phyloP scores from a whole-genome alignment of 176 grass and related monocot genomes.

The Elymus sibiricus region DNA sequence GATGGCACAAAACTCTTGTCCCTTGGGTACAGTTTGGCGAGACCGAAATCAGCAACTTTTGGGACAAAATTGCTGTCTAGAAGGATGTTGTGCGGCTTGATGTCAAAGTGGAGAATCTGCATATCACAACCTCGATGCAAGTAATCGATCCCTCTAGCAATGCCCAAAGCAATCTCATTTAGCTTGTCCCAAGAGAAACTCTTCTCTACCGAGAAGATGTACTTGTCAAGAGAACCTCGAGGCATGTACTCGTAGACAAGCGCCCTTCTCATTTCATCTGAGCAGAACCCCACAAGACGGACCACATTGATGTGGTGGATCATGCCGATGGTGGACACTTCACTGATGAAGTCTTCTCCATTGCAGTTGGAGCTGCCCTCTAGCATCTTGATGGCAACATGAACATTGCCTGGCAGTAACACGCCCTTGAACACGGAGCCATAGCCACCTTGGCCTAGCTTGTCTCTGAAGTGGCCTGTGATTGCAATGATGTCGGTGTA shows the following conservation, averaged over 20 bases:
- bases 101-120: constrained; percentile 72
- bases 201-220: constrained; percentile 31
- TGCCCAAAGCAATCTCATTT: constrained; percentile 38
- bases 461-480: constrained; percentile 47
- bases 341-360: too few species aligned
- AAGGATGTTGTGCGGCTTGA: constrained; percentile 61
- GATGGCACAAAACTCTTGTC: constrained; percentile 24
- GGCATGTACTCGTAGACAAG: constrained; percentile 61
- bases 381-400: constrained; percentile 38
- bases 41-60: constrained; percentile 53
- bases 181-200: constrained; percentile 36
- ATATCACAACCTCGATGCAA: constrained; percentile 49
- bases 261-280: constrained; percentile 38
- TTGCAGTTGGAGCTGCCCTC: too few species aligned
- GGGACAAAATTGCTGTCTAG: constrained; percentile 34
- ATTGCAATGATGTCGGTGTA: constrained; percentile 54
- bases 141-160: constrained; percentile 54
- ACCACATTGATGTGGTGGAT: too few species aligned
- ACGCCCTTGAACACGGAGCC: constrained; percentile 40
- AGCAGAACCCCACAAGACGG: constrained; percentile 11
- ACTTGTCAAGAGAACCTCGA: constrained; percentile 54
- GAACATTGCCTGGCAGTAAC: neutral
- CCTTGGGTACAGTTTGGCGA: constrained; percentile 55
- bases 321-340: too few species aligned
- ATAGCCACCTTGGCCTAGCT: constrained; percentile 48